Evolutionary conservation across 2,329 filamentous ascomycete species (phyloP), one percentile per base, ranked within the genome.

Genomic region (Hypoxylon sp.): DNA sequence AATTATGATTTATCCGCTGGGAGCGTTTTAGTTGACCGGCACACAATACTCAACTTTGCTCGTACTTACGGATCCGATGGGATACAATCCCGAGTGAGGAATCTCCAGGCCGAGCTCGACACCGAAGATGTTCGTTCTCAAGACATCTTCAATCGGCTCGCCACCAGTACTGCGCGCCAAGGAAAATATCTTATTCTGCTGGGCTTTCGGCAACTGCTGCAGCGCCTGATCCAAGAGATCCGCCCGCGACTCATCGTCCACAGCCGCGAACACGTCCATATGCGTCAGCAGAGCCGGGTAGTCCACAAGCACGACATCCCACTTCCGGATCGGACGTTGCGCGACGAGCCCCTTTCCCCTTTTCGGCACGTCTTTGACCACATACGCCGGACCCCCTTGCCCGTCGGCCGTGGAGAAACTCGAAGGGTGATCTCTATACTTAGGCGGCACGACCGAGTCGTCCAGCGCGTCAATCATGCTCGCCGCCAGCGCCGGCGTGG

Each of bases 1-100:
- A 68, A 34, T 68, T 53, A 30, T 68, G 65, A 39, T 68, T 68
- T 11, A 68, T 60, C n/a, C 65, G 57, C 65, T 68, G 32, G 37
- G 15, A 50, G 30, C 20, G n/a, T 17, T 3, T 65, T 30, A 63
- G 59, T 17, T 28, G 7, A 15, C 4, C 13, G 2, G 10, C 26
- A 2, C 22, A 24, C 24, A 41, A 19, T 32, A 4, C 17, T 11
- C 34, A 4, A 13, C 6, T 1, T 4, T n/a, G 20, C 1, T 4
- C 2, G 5, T 22, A 52, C 65, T 63, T 28, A 68, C 65, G 20
- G 65, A 68, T 41, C 28, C 62, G 51, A 58, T 54, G 2, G 62
- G 59, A 22, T 56, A 50, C 10, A 68, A 4, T 8, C 59, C 62
- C 4, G 62, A 22, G n/a, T 68, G 65, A 6, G 58, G 65, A 20